Percentiles rank a stretch among this genome's conserved stretches.
Evolutionary conservation across 371 early-diverging fungal genomes (phyloP).

Genomic region (Mortierella sp.): DNA sequence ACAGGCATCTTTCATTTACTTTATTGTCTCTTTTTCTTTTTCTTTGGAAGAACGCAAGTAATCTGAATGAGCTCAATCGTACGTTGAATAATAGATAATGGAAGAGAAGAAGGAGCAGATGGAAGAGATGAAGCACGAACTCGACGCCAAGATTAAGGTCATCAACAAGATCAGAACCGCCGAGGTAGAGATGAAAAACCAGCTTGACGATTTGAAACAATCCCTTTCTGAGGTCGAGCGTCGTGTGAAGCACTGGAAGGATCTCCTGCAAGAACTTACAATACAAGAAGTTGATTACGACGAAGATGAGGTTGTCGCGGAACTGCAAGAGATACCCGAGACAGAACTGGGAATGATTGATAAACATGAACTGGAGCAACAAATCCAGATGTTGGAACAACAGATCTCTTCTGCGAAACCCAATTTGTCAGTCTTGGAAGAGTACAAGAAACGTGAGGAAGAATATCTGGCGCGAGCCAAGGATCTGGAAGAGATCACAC

Average conservation of each 20-base stretch:
- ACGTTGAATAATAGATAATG: conserved; percentile 60
- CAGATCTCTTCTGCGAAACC: conserved; percentile 75
- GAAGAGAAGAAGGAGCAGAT: conserved; percentile 80
- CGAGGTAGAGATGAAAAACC: conserved; percentile 74
- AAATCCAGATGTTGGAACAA: conserved; percentile 46
- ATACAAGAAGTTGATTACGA: conserved; percentile 75
- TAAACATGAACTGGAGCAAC: conserved; percentile 64
- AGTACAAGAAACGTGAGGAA: conserved; percentile 84
- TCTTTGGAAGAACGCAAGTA: neutral
- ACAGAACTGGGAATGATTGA: conserved; percentile 71
- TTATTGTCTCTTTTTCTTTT: neutral
- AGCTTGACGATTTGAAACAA: conserved; percentile 71
- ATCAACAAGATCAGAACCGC: conserved; percentile 77
- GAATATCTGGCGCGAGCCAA: conserved; percentile 78
- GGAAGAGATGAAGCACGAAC: conserved; percentile 72
- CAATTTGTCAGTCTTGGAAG: conserved; percentile 89
- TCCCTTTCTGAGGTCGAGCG: conserved; percentile 63
- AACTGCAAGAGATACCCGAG: conserved; percentile 63
- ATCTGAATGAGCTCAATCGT: neutral
- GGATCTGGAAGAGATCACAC: conserved; percentile 85
- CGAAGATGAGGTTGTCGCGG: conserved; percentile 54
- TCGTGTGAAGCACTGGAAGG: conserved; percentile 67
- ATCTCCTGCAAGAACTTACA: conserved; percentile 63
- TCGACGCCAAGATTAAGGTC: conserved; percentile 73
- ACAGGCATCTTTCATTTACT: neutral